A percentile compares a stretch with the other conserved stretches of the same genome.
These are phyloP conservation scores for Rhipidocladum racemiflorum DNA, from an alignment of 176 grass and related monocot genomes.

Conservation along the genomic window DNA sequence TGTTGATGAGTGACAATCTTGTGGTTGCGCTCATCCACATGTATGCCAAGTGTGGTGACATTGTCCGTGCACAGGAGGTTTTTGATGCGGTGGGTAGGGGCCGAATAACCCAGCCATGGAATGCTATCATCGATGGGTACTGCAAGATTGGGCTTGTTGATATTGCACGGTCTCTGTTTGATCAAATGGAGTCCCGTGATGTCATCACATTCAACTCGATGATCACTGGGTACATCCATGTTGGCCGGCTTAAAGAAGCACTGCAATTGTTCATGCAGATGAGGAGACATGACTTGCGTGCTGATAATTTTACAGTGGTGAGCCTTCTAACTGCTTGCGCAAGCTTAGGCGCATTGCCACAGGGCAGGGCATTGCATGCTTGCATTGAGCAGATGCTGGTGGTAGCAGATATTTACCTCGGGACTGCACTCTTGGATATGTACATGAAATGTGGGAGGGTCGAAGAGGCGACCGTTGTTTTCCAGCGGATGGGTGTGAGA, in stretches of 20 bases:
- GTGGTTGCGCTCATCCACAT: slow-evolving; percentile 63
- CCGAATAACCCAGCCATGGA: slow-evolving; percentile 49
- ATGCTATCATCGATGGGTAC: slow-evolving; percentile 70
- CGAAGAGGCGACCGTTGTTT: slow-evolving; percentile 45
- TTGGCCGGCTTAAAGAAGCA: slow-evolving; percentile 50
- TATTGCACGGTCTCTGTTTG: slow-evolving; percentile 46
- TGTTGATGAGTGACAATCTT: slow-evolving; percentile 42
- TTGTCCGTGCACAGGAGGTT: slow-evolving; percentile 33
- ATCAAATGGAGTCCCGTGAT: slow-evolving; percentile 54
- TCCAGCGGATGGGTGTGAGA: slow-evolving; percentile 40
- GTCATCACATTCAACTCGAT: slow-evolving; percentile 69
- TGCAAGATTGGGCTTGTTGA: slow-evolving; percentile 55
- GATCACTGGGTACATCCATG: slow-evolving; percentile 72
- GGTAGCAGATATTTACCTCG: slow-evolving; percentile 55
- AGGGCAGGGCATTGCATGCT: slow-evolving; percentile 61
- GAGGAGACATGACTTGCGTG: slow-evolving; percentile 23
- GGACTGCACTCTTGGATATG: slow-evolving; percentile 73
- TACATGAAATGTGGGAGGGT: slow-evolving; percentile 74
- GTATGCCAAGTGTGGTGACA: slow-evolving; percentile 68
- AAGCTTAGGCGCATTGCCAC: slow-evolving; percentile 65
- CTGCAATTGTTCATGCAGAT: slow-evolving; percentile 48
- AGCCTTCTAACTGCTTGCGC: slow-evolving; percentile 68
- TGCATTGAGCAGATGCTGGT: slow-evolving; percentile 51
- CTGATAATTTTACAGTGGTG: slow-evolving; percentile 52
- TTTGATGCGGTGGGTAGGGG: slow-evolving; percentile 35